Evolutionary conservation across 2,329 filamentous ascomycete genomes (phyloP).

Genomic region (Aspergillus jensenii): DNA sequence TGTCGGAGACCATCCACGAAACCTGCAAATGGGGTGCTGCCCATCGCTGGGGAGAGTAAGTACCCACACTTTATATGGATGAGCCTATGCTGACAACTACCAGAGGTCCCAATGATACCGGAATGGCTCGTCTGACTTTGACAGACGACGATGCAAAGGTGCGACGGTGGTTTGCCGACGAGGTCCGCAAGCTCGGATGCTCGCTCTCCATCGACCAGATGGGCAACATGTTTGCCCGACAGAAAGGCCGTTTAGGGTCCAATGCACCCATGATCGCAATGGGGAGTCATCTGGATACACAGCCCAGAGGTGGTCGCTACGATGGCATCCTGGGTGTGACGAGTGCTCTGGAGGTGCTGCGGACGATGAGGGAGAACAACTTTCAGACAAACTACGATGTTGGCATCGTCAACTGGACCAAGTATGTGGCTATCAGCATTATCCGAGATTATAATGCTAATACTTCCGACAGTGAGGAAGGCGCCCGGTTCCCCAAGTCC

Average conservation of each 20-base stretch:
- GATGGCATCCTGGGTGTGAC: conserved; percentile 72
- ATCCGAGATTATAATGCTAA: neutral
- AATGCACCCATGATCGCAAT: conserved; percentile 43
- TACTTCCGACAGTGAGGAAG: conserved; percentile 62
- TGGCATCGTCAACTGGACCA: conserved; percentile 62
- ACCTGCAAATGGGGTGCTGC: conserved; percentile 34
- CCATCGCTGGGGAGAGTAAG: conserved; percentile 30
- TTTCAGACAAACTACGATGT: conserved; percentile 66
- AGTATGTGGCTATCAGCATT: conserved; percentile 39
- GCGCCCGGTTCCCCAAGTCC: conserved; percentile 71
- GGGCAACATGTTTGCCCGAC: conserved; percentile 34
- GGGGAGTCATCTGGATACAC: conserved; percentile 41
- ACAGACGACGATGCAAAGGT: conserved; percentile 65
- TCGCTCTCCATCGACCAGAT: conserved; percentile 65
- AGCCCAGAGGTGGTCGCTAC: conserved; percentile 51
- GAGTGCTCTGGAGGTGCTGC: conserved; percentile 68
- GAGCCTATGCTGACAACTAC: neutral
- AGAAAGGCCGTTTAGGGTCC: conserved; percentile 18
- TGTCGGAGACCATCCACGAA: conserved; percentile 32
- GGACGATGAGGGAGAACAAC: conserved; percentile 63
- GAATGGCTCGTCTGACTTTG: conserved; percentile 71
- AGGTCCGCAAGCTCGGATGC: conserved; percentile 61
- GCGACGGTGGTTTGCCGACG: conserved; percentile 68
- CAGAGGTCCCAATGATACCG: conserved; percentile 35
- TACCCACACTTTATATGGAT: neutral